Evolutionary conservation across 805 yeast species (phyloP).

Genomic region (Candida oleophila): DNA sequence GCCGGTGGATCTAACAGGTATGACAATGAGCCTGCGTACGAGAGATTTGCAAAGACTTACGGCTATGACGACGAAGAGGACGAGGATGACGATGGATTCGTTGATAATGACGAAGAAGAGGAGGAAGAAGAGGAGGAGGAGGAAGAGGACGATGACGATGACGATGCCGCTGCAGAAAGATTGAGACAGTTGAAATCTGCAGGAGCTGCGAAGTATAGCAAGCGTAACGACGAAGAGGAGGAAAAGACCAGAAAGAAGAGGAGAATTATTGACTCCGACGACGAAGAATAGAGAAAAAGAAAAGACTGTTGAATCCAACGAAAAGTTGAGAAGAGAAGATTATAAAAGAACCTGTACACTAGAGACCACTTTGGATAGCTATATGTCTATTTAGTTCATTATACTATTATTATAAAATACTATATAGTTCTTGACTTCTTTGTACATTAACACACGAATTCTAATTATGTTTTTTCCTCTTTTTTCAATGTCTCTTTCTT

Average conservation of each 20-base stretch:
- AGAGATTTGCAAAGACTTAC: slow-evolving; percentile 36
- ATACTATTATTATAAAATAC: not conserved
- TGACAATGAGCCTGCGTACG: slow-evolving; percentile 35
- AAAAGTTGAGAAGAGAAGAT: not conserved
- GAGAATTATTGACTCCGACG: slow-evolving; percentile 50
- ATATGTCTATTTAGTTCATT: not conserved
- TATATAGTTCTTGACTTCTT: not conserved
- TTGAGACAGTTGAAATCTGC: slow-evolving; percentile 53
- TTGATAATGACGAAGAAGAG: slow-evolving; percentile 44
- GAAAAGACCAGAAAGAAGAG: slow-evolving; percentile 41
- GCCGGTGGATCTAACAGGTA: slow-evolving; percentile 8
- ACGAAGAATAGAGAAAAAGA: slow-evolving; percentile 35
- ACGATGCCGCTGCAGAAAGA: slow-evolving; percentile 54
- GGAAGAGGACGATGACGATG: slow-evolving; percentile 32
- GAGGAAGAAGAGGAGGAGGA: slow-evolving; percentile 30
- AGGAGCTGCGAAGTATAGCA: slow-evolving; percentile 51
- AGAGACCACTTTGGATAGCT: not conserved
- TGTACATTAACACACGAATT: not conserved
- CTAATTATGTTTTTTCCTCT: not conserved
- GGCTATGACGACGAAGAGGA: slow-evolving; percentile 32
- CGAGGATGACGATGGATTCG: slow-evolving; percentile 43
- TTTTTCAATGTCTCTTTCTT: not conserved
- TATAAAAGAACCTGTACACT: not conserved
- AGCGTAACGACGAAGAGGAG: slow-evolving; percentile 20
- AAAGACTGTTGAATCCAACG: too few species aligned